Evolutionary conservation across 1,284 basidiomycete genomes (phyloP), one percentile per base, ranked within the genome.

Genomic region (Inonotus hispidus): DNA sequence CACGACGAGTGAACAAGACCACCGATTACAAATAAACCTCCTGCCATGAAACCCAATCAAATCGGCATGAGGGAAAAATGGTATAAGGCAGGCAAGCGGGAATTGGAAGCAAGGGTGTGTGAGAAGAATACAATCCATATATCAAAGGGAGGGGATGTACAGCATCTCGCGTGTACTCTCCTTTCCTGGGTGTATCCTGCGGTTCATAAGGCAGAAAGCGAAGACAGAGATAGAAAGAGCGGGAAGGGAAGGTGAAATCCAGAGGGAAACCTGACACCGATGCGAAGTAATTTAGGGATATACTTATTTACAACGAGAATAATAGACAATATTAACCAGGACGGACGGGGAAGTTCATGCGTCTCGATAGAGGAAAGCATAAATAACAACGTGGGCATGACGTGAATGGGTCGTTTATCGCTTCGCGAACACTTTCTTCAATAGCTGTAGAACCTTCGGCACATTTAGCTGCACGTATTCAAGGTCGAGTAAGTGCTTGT

Each of bases 391-490:
- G 7, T 37, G 50, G 60, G 55, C 25, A 55, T 46, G 53, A 46
- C 54, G 60, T 56, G 7, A 57, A 21, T 11, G 21, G 29, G 41
- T 56, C 57, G 65, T 74, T 87, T 76, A 91, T 75, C 90, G 87
- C 75, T 90, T 92, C 43, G 87, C 87, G 70, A 93, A 90, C 66
- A 95, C 90, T 79, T 95, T 95, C 82, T 93, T 95, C 71, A 95
- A 79, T 63, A 98, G 81, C 38, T 85, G 88, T 37, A 99, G 80
- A 43, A 98, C 94, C 73, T 97, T 97, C 2, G 92, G 90, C 21
- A 99, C 96, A 73, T 97, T 95, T 65, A 99, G 78, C 74, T 98
- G 95, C 59, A 99, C 96, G 71, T 99, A 98, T 77, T 98, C 95
- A 63, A 99, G 80, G 76, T 98, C 96, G 63, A 99, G 79, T 53